Conservation (phyloP, 371 early-diverging fungal species). For the Rhizopus delemar region DNA sequence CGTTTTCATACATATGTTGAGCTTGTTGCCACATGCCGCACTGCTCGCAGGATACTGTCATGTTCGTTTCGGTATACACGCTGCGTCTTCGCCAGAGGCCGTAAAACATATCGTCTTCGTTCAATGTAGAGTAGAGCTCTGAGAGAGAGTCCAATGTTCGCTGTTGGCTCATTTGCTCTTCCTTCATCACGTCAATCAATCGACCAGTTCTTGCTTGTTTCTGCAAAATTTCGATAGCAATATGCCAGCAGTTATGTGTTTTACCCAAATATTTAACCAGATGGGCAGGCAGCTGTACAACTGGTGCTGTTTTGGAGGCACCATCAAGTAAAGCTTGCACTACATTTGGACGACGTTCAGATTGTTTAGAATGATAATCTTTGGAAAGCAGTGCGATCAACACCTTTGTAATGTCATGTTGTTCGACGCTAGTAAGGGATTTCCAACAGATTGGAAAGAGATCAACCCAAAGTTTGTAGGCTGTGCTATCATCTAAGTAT, state of each 20-base stretch:
- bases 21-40: slow-evolving; percentile 92
- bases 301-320: slow-evolving; percentile 67
- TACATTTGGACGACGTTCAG: slow-evolving; percentile 87
- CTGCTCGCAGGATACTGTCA: slow-evolving; percentile 94
- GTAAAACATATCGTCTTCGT: slow-evolving; percentile 89
- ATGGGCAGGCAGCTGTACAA: slow-evolving; percentile 87
- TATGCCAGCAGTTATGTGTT: slow-evolving; percentile 91
- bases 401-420: slow-evolving; percentile 82
- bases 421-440: slow-evolving; percentile 67
- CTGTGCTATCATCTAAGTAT: slow-evolving; percentile 68
- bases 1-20: slow-evolving; percentile 90
- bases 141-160: slow-evolving; percentile 87
- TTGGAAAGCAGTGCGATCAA: slow-evolving; percentile 84
- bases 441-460: slow-evolving; percentile 88
- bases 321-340: slow-evolving; percentile 89
- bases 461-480: slow-evolving; percentile 80
- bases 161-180: slow-evolving; percentile 78
- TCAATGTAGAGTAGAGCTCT: slow-evolving; percentile 76
- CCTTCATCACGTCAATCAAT: slow-evolving; percentile 61
- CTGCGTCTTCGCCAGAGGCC: slow-evolving; percentile 94
- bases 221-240: slow-evolving; percentile 78
- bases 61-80: slow-evolving; percentile 91
- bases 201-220: slow-evolving; percentile 47
- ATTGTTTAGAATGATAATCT: slow-evolving; percentile 87
- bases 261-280: slow-evolving; percentile 90